Evolutionary conservation across 371 early-diverging fungal species (phyloP), one percentile per base, ranked within the genome.

Genomic region (Mortierella sp.): DNA sequence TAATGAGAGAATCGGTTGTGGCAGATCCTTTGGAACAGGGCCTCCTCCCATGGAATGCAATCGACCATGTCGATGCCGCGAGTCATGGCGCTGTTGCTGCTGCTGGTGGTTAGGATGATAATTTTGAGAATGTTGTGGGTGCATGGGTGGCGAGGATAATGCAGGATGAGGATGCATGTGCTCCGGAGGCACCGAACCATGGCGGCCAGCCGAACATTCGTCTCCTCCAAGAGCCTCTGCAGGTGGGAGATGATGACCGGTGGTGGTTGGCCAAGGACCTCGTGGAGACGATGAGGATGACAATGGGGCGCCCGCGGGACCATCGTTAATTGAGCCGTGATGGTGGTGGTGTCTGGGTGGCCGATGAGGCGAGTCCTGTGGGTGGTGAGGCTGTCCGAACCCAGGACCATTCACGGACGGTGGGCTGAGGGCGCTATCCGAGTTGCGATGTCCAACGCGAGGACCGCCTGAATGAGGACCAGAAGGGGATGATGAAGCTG

Each of bases 1-100:
- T 70, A 78, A 78, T 68, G 82, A 75, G 75, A 78, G 73, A 56
- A 55, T 82, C 29, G 78, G 73, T 24, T 71, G 82, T 32, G 78
- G 63, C 32, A 75, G 72, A 72, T 72, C 80, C 43, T 80, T 80
- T 11, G 56, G 79, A 46, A 48, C 63, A 21, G 56, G 27, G 56
- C 55, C 75, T 32, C 77, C 77, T 71, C 79, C 79, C 71, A 79
- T 75, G 58, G 79, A 71, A 71, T 75, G 71, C 72, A 79, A 70
- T 75, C 79, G 79, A 71, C 75, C 75, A 12, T 35, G 80, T 80
- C 73, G 80, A 27, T 79, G 75, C 48, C 75, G 75, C 56, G 75
- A 55, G 48, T 79, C 75, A 49, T 72, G 71, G 10, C 60, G 56
- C 44, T 70, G 70, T 51, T 55, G 79, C 21, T 74, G 79, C 29